A percentile compares a stretch with the other conserved stretches of the same genome.
phyloP scores from a whole-genome alignment of 2,329 filamentous ascomycete species.

The Xylariaceae sp. region DNA sequence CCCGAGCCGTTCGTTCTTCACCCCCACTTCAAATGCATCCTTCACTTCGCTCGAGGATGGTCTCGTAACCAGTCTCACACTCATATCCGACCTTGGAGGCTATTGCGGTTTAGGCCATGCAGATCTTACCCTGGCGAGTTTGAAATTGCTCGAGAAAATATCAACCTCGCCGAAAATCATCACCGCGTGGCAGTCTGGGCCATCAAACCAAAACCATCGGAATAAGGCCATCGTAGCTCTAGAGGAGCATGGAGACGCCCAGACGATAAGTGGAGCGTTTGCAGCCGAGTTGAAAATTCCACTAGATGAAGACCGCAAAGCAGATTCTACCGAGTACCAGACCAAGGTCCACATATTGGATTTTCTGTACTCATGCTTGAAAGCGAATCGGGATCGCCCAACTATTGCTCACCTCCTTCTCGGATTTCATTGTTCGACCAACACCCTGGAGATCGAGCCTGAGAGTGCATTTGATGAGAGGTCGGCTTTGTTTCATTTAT shows the following conservation, averaged over 20 bases:
- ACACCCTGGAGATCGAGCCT: conserved; percentile 63
- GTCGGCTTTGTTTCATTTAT: conserved; percentile 76
- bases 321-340: conserved; percentile 67
- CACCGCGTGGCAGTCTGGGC: conserved; percentile 60
- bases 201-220: conserved; percentile 59
- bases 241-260: conserved; percentile 73
- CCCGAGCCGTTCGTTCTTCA: conserved; percentile 28
- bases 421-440: conserved; percentile 76
- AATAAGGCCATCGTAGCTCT: conserved; percentile 88
- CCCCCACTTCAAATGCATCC: conserved; percentile 56
- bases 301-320: conserved; percentile 70
- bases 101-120: conserved; percentile 85
- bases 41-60: conserved; percentile 92
- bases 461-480: conserved; percentile 67
- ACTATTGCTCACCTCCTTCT: conserved; percentile 88
- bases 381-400: conserved; percentile 69
- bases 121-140: conserved; percentile 72
- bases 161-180: conserved; percentile 79
- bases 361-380: conserved; percentile 77
- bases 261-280: conserved; percentile 73
- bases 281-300: conserved; percentile 62
- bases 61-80: conserved; percentile 71
- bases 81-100: conserved; percentile 78
- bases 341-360: conserved; percentile 83
- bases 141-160: conserved; percentile 80